These are phyloP conservation scores for Sclerotiophoma versabilis DNA, from an alignment of 2,329 filamentous ascomycete genomes.

Conservation along the genomic window DNA sequence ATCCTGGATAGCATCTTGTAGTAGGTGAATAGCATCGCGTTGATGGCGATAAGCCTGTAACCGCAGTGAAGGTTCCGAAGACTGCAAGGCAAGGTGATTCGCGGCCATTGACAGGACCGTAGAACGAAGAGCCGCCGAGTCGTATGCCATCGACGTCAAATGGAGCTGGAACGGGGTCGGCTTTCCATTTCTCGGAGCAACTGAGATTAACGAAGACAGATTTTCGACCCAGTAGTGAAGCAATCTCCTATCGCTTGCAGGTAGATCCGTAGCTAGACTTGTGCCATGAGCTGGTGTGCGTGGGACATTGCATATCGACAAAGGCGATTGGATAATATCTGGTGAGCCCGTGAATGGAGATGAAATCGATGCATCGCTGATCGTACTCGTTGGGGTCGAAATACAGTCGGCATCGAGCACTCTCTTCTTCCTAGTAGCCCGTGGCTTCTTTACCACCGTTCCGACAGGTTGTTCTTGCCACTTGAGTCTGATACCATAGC, in stretches of 20 bases:
- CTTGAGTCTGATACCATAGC: constrained; percentile 40
- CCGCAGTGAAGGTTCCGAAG: constrained; percentile 28
- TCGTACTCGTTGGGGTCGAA: constrained; percentile 24
- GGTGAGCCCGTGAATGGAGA: constrained; percentile 5
- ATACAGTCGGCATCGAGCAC: neutral
- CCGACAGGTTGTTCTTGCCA: constrained; percentile 32
- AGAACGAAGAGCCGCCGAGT: constrained; percentile 35
- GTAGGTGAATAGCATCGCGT: constrained; percentile 33
- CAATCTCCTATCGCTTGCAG: constrained; percentile 30
- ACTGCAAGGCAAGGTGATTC: constrained; percentile 35
- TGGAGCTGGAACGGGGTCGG: constrained; percentile 37
- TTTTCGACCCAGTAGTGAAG: constrained; percentile 39
- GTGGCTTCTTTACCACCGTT: constrained; percentile 22
- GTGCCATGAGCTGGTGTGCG: constrained; percentile 10
- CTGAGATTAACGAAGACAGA: constrained; percentile 35
- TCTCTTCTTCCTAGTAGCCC: constrained; percentile 26
- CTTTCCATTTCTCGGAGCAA: constrained; percentile 28
- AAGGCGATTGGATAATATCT: constrained; percentile 12
- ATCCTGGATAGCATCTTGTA: constrained; percentile 36
- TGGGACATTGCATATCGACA: constrained; percentile 15
- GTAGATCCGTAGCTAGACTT: constrained; percentile 21
- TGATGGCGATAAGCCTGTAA: constrained; percentile 39
- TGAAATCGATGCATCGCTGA: constrained; percentile 24
- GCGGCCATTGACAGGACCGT: constrained; percentile 44
- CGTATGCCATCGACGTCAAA: constrained; percentile 37